These are phyloP conservation scores for Kodamaea nitidulidarum DNA, from an alignment of 805 yeast species.

Conservation along the genomic window DNA sequence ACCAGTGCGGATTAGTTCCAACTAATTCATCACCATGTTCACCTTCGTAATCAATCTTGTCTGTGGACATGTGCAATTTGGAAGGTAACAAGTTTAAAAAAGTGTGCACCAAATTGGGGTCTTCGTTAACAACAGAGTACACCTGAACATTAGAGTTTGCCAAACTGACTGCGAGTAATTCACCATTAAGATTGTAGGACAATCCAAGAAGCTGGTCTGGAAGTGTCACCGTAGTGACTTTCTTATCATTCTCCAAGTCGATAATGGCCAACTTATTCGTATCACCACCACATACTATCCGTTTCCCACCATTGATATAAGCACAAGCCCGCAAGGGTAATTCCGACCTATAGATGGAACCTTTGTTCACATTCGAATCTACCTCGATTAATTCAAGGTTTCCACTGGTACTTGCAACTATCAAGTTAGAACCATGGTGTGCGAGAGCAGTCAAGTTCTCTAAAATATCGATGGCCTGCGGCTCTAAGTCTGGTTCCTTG, in stretches of 20 bases:
- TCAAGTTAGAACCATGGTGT: conserved; percentile 16
- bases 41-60: conserved; percentile 32
- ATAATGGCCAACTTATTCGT: conserved; percentile 53
- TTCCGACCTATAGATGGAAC: conserved; percentile 41
- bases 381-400: conserved; percentile 40
- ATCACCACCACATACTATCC: conserved; percentile 63
- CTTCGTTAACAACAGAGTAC: conserved; percentile 52
- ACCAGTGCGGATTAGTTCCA: conserved; percentile 63
- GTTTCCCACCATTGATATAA: conserved; percentile 58
- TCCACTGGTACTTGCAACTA: conserved; percentile 42
- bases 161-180: conserved; percentile 53
- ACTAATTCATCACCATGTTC: conserved; percentile 45
- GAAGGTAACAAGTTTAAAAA: conserved; percentile 39
- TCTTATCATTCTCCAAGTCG: conserved; percentile 32
- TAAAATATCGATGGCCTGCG: conserved; percentile 51
- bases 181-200: conserved; percentile 54
- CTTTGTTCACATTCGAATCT: conserved; percentile 23
- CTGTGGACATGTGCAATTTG: conserved; percentile 30
- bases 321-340: conserved; percentile 49
- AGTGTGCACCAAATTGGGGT: conserved; percentile 48
- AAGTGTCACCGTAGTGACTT: conserved; percentile 28
- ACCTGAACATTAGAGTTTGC: conserved; percentile 57
- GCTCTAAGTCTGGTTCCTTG: conserved; percentile 52
- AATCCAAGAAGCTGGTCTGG: conserved; percentile 56
- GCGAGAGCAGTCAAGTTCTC: conserved; percentile 44